Evolutionary conservation across 2,329 filamentous ascomycete genomes (phyloP).

Genomic region (Exophiala lecanii-corni): DNA sequence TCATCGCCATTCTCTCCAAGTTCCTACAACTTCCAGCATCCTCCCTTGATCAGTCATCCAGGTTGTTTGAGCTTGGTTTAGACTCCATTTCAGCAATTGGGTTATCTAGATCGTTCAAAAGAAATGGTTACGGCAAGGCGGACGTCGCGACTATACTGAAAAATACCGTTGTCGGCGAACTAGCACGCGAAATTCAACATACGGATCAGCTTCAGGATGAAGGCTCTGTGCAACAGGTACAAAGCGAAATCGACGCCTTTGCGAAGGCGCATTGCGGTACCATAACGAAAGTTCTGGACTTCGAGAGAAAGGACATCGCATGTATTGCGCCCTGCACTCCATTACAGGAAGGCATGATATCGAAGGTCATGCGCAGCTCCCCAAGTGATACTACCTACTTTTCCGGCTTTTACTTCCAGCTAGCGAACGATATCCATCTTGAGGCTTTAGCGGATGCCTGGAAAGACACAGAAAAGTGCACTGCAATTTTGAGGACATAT

Average conservation of each 20-base stretch:
- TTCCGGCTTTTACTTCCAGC: slow-evolving; percentile 63
- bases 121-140: slow-evolving; percentile 55
- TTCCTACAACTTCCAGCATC: slow-evolving; percentile 44
- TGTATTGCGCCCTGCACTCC: slow-evolving; percentile 77
- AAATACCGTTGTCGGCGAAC: slow-evolving; percentile 49
- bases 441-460: slow-evolving; percentile 55
- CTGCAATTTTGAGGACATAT: slow-evolving; percentile 65
- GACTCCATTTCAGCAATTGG: slow-evolving; percentile 81
- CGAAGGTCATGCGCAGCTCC: slow-evolving; percentile 57
- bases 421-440: slow-evolving; percentile 46
- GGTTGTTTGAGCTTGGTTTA: slow-evolving; percentile 78
- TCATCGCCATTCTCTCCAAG: slow-evolving; percentile 43
- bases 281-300: slow-evolving; percentile 50
- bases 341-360: slow-evolving; percentile 81
- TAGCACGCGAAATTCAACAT: slow-evolving; percentile 30
- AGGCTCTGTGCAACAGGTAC: slow-evolving; percentile 41
- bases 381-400: slow-evolving; percentile 63
- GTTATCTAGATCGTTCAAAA: slow-evolving; percentile 61
- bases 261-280: slow-evolving; percentile 55
- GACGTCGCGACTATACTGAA: slow-evolving; percentile 65
- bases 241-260: slow-evolving; percentile 60
- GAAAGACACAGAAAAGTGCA: slow-evolving; percentile 45
- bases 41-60: slow-evolving; percentile 53
- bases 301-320: slow-evolving; percentile 57
- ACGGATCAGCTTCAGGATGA: background rate